Percentiles rank a stretch among this genome's conserved stretches.
Evolutionary conservation across 73 alveolate species (phyloP).

Genomic region (Stentor coeruleus): DNA sequence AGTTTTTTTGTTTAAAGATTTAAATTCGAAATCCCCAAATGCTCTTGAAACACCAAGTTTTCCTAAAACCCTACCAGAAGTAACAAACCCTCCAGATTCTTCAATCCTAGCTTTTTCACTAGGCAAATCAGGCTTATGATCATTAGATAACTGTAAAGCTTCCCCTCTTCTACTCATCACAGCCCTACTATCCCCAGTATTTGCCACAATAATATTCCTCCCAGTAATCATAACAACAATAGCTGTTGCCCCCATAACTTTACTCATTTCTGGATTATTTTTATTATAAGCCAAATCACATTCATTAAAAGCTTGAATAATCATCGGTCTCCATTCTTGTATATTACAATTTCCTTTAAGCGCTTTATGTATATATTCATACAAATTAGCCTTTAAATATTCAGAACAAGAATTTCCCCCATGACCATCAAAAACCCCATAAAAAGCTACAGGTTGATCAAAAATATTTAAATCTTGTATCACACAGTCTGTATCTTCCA

Average conservation of each 20-base stretch:
- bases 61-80: conserved; percentile 76
- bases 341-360: conserved; percentile 39
- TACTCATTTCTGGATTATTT: conserved; percentile 34
- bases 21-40: conserved; percentile 89
- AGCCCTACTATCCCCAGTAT: conserved; percentile 91
- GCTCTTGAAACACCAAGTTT: conserved; percentile 85
- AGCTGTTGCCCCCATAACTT: conserved; percentile 56
- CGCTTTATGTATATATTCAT: conserved; percentile 21
- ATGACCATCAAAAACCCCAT: conserved; percentile 28
- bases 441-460: conserved; percentile 32
- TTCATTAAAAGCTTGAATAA: conserved; percentile 40
- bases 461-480: conserved; percentile 45
- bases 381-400: conserved; percentile 25
- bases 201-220: conserved; percentile 64
- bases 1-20: conserved; percentile 26
- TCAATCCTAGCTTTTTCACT: conserved; percentile 76
- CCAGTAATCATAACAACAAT: conserved; percentile 37
- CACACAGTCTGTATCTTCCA: conserved; percentile 50
- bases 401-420: conserved; percentile 21
- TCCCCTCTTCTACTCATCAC: conserved; percentile 63
- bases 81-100: conserved; percentile 79
- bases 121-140: conserved; percentile 78
- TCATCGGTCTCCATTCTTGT: conserved; percentile 20
- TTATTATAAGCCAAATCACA: conserved; percentile 46
- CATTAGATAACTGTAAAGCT: conserved; percentile 54